Conservation (phyloP, 306 rosid genomes). For the Gillenia trifoliata region DNA sequence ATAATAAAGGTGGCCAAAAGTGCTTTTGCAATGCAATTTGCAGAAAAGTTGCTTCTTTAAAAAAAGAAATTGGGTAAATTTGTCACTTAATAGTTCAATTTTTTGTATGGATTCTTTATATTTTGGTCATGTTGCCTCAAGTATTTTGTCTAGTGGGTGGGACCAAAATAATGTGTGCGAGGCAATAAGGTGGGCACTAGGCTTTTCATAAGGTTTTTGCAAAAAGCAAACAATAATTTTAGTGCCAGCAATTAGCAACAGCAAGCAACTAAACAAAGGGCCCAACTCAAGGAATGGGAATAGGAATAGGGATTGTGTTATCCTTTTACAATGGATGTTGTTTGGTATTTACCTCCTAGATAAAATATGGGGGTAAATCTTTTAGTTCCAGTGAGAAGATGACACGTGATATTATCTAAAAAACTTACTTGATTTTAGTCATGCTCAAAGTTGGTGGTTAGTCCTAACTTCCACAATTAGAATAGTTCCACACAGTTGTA, state of each 20-base stretch:
- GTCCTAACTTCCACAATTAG: not conserved
- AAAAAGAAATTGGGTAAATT: constrained; percentile 27
- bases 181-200: constrained; percentile 28
- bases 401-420: not conserved
- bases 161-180: constrained; percentile 29
- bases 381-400: not conserved
- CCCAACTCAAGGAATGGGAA: not conserved
- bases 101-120: not conserved
- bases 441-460: not conserved
- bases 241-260: constrained; percentile 27
- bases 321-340: not conserved
- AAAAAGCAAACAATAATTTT: constrained; percentile 33
- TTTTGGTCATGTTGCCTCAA: constrained; percentile 1
- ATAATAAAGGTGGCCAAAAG: constrained; percentile 32
- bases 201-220: constrained; percentile 25
- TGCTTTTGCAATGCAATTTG: constrained; percentile 43
- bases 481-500: not conserved
- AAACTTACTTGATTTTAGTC: not conserved
- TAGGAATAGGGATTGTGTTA: not conserved
- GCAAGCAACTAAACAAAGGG: constrained; percentile 10
- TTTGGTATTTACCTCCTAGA: not conserved
- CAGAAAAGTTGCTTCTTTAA: constrained; percentile 28
- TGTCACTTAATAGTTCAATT: constrained; percentile 16
- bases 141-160: constrained; percentile 34
- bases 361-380: not conserved